These are phyloP conservation scores for Dioscorea dumetorum DNA, from an alignment of 106 monocot species.

Conservation along the genomic window DNA sequence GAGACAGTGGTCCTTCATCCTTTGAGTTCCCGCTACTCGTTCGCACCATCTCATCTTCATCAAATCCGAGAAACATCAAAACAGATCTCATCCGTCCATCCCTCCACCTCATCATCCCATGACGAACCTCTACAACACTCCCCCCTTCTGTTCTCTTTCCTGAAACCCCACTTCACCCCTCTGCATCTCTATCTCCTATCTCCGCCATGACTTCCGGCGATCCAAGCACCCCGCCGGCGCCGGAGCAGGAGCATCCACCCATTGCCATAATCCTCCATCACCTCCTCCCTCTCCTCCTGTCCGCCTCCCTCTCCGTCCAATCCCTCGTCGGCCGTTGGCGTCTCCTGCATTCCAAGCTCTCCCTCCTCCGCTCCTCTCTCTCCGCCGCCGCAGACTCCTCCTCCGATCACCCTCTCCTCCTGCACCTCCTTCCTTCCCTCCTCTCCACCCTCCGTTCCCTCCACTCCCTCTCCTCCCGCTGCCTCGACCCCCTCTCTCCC, in stretches of 20 bases:
- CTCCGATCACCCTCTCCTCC: slow-evolving; percentile 3
- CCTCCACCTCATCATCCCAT: background rate
- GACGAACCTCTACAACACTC: background rate
- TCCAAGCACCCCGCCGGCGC: slow-evolving; percentile 2
- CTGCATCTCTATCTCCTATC: slow-evolving; percentile 1
- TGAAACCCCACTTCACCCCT: background rate
- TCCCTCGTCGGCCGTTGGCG: slow-evolving; percentile 56
- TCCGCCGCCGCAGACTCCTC: slow-evolving; percentile 15
- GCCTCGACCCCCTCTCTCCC: slow-evolving; percentile 36
- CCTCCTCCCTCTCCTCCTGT: slow-evolving; percentile 54
- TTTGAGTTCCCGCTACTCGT: too few relatives aligned
- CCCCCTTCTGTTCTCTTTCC: background rate
- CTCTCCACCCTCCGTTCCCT: slow-evolving; percentile 32
- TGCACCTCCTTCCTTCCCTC: slow-evolving; percentile 19
- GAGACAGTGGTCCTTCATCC: too few relatives aligned
- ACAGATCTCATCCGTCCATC: background rate
- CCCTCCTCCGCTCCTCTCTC: slow-evolving; percentile 38
- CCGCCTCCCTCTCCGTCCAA: slow-evolving; percentile 38
- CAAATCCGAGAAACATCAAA: too few relatives aligned
- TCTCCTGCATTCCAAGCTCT: slow-evolving; percentile 44
- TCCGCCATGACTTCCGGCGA: background rate
- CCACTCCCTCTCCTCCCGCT: slow-evolving; percentile 40
- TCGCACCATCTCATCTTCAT: too few relatives aligned
- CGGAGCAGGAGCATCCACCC: background rate
- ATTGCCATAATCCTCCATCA: slow-evolving; percentile 31